Evolutionary conservation across 805 yeast species (phyloP).

Genomic region (Suhomyces sp.): DNA sequence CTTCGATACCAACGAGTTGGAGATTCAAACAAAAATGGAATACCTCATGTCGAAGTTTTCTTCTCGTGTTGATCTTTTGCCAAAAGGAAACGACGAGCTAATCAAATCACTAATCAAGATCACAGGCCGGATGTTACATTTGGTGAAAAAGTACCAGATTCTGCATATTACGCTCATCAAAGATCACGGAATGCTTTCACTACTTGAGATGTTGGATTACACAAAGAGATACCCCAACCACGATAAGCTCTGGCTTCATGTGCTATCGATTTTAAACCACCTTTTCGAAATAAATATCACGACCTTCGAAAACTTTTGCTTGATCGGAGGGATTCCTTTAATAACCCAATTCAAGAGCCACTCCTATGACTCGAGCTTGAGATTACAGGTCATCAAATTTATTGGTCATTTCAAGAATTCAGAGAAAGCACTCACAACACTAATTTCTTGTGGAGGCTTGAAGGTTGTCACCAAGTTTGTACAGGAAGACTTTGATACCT

Average conservation of each 20-base stretch:
- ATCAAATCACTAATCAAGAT: slow-evolving; percentile 29
- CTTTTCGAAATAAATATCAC: slow-evolving; percentile 28
- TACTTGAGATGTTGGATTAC: slow-evolving; percentile 38
- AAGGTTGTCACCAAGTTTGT: slow-evolving; percentile 42
- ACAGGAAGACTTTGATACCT: slow-evolving; percentile 42
- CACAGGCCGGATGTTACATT: slow-evolving; percentile 37
- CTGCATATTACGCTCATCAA: slow-evolving; percentile 40
- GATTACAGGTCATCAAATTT: slow-evolving; percentile 38
- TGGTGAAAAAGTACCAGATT: slow-evolving; percentile 37
- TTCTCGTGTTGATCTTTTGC: slow-evolving; percentile 28
- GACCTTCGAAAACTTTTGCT: slow-evolving; percentile 40
- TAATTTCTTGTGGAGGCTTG: slow-evolving; percentile 47
- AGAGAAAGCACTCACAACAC: slow-evolving; percentile 35
- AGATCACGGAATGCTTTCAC: slow-evolving; percentile 40
- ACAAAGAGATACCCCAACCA: slow-evolving; percentile 26
- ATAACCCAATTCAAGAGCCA: slow-evolving; percentile 35
- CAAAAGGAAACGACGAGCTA: slow-evolving; percentile 29
- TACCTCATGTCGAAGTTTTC: slow-evolving; percentile 31
- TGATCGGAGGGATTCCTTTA: slow-evolving; percentile 44
- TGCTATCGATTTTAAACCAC: slow-evolving; percentile 32
- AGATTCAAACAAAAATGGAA: slow-evolving; percentile 40
- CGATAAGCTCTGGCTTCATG: slow-evolving; percentile 36
- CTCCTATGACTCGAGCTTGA: slow-evolving; percentile 27
- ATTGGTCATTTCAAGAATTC: slow-evolving; percentile 32
- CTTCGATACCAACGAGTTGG: slow-evolving; percentile 41